A percentile compares a stretch with the other conserved stretches of the same genome.
Evolutionary conservation across 352 stramenopile species (phyloP).

Genomic region (Stramenopiles sp.): DNA sequence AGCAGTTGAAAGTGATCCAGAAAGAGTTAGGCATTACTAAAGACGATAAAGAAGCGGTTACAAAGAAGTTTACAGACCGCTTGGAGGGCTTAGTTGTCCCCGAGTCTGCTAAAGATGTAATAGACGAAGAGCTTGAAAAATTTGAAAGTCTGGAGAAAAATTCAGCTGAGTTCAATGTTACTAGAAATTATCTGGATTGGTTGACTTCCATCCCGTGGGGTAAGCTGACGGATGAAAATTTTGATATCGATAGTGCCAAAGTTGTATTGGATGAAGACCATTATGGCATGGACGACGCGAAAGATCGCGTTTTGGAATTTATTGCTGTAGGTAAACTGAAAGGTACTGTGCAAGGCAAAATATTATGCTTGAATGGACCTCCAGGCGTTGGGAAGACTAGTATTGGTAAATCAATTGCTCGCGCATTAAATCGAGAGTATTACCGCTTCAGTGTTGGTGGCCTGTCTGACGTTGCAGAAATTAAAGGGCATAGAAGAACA

Average conservation of each 20-base stretch:
- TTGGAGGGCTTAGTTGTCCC: constrained; percentile 36
- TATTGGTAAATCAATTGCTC: constrained; percentile 88
- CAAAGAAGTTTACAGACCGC: constrained; percentile 82
- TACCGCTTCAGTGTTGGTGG: constrained; percentile 94
- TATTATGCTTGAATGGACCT: constrained; percentile 84
- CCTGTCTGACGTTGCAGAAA: constrained; percentile 86
- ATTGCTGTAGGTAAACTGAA: constrained; percentile 92
- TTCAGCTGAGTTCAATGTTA: constrained; percentile 94
- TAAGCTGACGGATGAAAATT: constrained; percentile 81
- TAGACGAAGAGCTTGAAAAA: constrained; percentile 93
- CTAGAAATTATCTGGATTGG: constrained; percentile 95
- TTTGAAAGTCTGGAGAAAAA: constrained; percentile 92
- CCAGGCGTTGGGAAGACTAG: constrained; percentile 74
- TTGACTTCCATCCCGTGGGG: constrained; percentile 89
- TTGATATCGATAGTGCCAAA: constrained; percentile 77
- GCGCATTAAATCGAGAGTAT: constrained; percentile 87
- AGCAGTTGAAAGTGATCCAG: constrained; percentile 98
- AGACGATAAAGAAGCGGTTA: constrained; percentile 93
- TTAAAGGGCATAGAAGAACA: constrained; percentile 93
- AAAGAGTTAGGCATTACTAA: constrained; percentile 97
- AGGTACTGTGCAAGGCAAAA: constrained; percentile 89
- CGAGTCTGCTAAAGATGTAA: constrained; percentile 60
- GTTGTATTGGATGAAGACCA: constrained; percentile 86
- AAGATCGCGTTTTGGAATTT: constrained; percentile 96
- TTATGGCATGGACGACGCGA: constrained; percentile 93